Conservation (phyloP, 108 stramenopile genomes). For the Aurantiochytrium sp. region DNA sequence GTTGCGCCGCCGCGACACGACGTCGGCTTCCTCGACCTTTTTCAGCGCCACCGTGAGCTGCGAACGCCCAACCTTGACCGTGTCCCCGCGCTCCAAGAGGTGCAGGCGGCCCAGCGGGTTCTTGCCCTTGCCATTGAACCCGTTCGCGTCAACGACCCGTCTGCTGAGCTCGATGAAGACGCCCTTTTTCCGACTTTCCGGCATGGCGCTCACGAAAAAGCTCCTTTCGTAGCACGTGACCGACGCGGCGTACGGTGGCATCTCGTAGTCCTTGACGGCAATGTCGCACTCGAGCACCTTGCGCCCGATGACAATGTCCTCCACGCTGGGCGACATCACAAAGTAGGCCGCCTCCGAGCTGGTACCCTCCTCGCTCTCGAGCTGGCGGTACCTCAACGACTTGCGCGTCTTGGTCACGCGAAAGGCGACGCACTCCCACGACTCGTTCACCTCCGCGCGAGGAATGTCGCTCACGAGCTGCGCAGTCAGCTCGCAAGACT, state of each 20-base stretch:
- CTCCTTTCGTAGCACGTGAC: neutral
- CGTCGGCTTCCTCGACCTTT: neutral
- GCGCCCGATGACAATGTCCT: slow-evolving; percentile 3
- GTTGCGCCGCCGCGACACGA: neutral
- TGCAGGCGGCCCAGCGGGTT: neutral
- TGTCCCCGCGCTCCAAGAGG: neutral
- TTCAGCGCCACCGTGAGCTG: slow-evolving; percentile 20
- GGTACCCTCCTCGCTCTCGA: neutral
- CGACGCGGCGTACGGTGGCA: neutral
- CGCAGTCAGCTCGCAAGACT: neutral
- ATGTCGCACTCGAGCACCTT: slow-evolving; percentile 29
- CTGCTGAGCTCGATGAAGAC: neutral
- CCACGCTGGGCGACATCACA: neutral
- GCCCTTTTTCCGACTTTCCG: slow-evolving; percentile 5
- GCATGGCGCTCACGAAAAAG: neutral
- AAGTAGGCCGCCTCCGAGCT: neutral
- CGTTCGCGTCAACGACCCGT: neutral
- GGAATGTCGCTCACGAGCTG: neutral
- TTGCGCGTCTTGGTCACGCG: neutral
- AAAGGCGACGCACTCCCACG: neutral
- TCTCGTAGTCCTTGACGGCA: slow-evolving; percentile 17
- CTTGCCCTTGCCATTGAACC: neutral
- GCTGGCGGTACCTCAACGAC: neutral
- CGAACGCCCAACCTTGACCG: neutral
- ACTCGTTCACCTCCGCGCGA: neutral